phyloP scores from a whole-genome alignment of 257 asterid species.

The Thymus mandschuricus region DNA sequence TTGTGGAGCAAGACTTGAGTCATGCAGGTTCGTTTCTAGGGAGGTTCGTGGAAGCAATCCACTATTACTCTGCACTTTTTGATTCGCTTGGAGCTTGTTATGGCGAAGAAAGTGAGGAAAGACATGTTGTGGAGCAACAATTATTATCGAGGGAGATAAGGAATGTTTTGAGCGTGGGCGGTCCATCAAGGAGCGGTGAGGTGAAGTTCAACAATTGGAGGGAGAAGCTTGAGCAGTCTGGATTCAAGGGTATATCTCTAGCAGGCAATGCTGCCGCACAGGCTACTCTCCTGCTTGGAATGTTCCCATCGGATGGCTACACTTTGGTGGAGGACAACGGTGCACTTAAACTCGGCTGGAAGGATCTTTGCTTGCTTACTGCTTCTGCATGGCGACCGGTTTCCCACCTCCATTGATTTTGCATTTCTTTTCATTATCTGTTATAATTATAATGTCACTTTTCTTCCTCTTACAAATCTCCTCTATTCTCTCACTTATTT shows the following conservation, averaged over 20 bases:
- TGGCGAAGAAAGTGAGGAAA: slow-evolving; percentile 93
- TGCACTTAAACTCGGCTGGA: slow-evolving; percentile 95
- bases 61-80: slow-evolving; percentile 91
- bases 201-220: slow-evolving; percentile 92
- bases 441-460: not conserved
- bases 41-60: slow-evolving; percentile 95
- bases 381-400: slow-evolving; percentile 94
- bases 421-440: not conserved
- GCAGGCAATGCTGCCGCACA: slow-evolving; percentile 96
- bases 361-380: slow-evolving; percentile 95
- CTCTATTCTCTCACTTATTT: not conserved
- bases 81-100: slow-evolving; percentile 97
- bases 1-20: slow-evolving; percentile 94
- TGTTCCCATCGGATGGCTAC: slow-evolving; percentile 95
- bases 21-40: slow-evolving; percentile 94
- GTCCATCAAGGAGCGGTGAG: slow-evolving; percentile 77
- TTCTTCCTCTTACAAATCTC: not conserved
- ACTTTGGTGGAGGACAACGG: slow-evolving; percentile 95
- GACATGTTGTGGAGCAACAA: slow-evolving; percentile 95
- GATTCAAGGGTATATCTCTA: slow-evolving; percentile 77
- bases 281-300: slow-evolving; percentile 88
- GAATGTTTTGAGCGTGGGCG: slow-evolving; percentile 79
- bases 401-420: slow-evolving; percentile 7
- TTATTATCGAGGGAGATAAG: slow-evolving; percentile 82
- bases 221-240: slow-evolving; percentile 84